Percentiles rank a stretch among this genome's conserved stretches.
phyloP scores from a whole-genome alignment of 176 grass and related monocot species.

The Stipa capillata region DNA sequence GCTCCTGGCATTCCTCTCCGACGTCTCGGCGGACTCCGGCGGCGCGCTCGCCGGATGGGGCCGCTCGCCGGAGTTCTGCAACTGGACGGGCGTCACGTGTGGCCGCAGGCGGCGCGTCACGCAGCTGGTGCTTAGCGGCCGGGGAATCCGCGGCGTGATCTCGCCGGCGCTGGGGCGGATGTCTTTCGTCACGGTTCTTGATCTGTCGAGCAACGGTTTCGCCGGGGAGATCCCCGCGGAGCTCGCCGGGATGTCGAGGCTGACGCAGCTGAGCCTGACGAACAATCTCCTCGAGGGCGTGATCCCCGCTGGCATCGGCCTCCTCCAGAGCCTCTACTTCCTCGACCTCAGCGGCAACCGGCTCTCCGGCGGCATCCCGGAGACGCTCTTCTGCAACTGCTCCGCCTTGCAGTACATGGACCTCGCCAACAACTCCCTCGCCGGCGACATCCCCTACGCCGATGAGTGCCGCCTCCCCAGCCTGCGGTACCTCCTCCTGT shows the following conservation, averaged over 20 bases:
- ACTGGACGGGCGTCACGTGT: slow-evolving; percentile 67
- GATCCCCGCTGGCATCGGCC: slow-evolving; percentile 47
- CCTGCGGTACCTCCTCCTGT: slow-evolving; percentile 59
- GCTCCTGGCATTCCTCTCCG: slow-evolving; percentile 43
- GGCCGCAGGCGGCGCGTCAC: slow-evolving; percentile 20
- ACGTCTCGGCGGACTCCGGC: slow-evolving; percentile 32
- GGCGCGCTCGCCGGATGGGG: slow-evolving; percentile 36
- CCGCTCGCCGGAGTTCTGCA: slow-evolving; percentile 38
- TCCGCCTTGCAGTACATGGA: slow-evolving; percentile 65
- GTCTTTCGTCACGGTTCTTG: slow-evolving; percentile 41
- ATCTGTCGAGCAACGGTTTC: slow-evolving; percentile 51
- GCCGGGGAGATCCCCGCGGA: slow-evolving; percentile 40
- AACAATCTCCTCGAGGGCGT: slow-evolving; percentile 44
- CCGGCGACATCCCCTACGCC: slow-evolving; percentile 56
- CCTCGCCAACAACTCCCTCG: slow-evolving; percentile 66
- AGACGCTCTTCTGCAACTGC: slow-evolving; percentile 68
- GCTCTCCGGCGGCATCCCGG: slow-evolving; percentile 39
- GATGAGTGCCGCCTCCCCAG: slow-evolving; percentile 37
- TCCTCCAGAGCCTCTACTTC: slow-evolving; percentile 45
- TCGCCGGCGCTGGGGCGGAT: slow-evolving; percentile 37
- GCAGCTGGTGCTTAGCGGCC: slow-evolving; percentile 36
- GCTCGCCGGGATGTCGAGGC: slow-evolving; percentile 21
- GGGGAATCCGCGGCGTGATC: slow-evolving; percentile 32
- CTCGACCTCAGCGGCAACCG: slow-evolving; percentile 51
- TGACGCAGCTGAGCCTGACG: slow-evolving; percentile 59